Conservation (phyloP, 306 rosid genomes). For the Mucuna pruriens region DNA sequence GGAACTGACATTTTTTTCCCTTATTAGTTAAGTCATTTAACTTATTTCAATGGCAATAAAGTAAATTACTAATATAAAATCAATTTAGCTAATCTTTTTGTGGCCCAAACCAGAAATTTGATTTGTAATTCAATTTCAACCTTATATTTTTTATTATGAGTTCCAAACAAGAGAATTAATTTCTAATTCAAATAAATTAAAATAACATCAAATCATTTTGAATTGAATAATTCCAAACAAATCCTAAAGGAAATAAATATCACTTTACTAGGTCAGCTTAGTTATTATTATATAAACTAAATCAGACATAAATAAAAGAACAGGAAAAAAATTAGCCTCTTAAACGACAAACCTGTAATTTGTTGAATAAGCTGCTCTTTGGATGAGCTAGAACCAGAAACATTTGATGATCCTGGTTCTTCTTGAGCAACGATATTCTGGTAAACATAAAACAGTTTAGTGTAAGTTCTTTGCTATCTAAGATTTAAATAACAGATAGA, state of each 20-base stretch:
- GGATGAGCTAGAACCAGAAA: constrained; percentile 66
- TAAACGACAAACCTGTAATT: constrained; percentile 55
- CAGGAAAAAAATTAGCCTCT: background rate
- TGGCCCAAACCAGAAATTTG: background rate
- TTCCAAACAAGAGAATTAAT: background rate
- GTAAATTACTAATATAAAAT: background rate
- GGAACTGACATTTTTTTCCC: background rate
- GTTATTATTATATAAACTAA: constrained; percentile 14
- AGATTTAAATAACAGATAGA: constrained; percentile 5
- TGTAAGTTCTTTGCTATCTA: constrained; percentile 6
- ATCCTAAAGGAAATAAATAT: constrained; percentile 18
- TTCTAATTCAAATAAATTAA: background rate
- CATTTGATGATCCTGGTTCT: constrained; percentile 63
- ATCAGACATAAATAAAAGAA: background rate
- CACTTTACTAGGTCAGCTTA: background rate
- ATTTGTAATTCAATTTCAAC: background rate
- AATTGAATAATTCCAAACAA: background rate
- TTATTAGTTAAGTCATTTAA: background rate
- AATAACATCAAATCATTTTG: background rate
- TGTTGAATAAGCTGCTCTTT: constrained; percentile 65
- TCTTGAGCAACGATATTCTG: constrained; percentile 54
- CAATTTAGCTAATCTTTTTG: background rate
- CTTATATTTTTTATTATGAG: background rate
- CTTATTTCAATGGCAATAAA: background rate
- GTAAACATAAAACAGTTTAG: constrained; percentile 34